Conservation (phyloP, 2,329 filamentous ascomycete genomes). For the Ophiognomonia clavigignenti-juglandacearum region DNA sequence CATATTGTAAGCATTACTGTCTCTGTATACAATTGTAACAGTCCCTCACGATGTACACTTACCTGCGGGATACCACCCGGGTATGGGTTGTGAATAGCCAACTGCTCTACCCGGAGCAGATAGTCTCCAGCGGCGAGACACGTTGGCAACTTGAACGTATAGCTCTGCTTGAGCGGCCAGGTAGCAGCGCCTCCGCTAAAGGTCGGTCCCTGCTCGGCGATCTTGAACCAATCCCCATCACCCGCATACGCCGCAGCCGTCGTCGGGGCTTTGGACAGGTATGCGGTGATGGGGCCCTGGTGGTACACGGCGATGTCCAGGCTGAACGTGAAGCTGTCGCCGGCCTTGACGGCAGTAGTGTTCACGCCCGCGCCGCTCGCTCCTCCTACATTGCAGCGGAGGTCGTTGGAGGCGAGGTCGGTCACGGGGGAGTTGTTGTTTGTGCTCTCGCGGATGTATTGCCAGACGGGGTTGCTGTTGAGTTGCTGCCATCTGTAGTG, state of each 20-base stretch:
- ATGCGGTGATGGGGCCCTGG: constrained; percentile 36
- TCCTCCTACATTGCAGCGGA: constrained; percentile 38
- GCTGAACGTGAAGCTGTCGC: constrained; percentile 33
- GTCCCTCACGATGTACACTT: background rate
- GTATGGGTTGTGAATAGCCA: constrained; percentile 57
- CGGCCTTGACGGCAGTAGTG: constrained; percentile 31
- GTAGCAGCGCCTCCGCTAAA: constrained; percentile 26
- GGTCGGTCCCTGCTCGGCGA: constrained; percentile 22
- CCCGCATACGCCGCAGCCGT: constrained; percentile 5
- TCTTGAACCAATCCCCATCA: constrained; percentile 12
- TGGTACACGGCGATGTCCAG: constrained; percentile 37
- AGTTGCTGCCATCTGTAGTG: constrained; percentile 40
- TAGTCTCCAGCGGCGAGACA: constrained; percentile 11
- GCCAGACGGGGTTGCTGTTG: constrained; percentile 27
- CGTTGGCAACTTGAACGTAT: constrained; percentile 8
- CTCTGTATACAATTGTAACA: background rate
- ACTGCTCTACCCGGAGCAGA: constrained; percentile 27
- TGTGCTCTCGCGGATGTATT: constrained; percentile 40
- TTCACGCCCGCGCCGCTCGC: constrained; percentile 27
- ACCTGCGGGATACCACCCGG: constrained; percentile 36
- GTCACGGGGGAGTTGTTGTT: constrained; percentile 46
- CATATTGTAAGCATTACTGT: background rate
- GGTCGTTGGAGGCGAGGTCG: constrained; percentile 32
- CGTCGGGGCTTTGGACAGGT: constrained; percentile 19
- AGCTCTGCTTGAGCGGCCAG: constrained; percentile 45